These are phyloP conservation scores for Adansonia digitata DNA, from an alignment of 345 rosid species.

Conservation along the genomic window DNA sequence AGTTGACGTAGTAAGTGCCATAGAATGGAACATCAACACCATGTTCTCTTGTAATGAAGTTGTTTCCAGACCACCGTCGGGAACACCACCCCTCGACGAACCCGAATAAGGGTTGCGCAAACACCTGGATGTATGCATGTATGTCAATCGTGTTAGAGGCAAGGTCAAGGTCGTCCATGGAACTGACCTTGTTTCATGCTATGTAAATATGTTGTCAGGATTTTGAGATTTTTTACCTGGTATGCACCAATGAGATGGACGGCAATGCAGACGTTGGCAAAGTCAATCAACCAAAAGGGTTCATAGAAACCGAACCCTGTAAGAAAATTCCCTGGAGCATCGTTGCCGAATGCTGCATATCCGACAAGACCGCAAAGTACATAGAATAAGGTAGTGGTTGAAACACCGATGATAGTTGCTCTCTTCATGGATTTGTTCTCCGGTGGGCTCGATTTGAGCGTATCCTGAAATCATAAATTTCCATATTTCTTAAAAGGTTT, in stretches of 20 bases:
- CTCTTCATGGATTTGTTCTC: slow-evolving; percentile 68
- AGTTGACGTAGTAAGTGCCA: slow-evolving; percentile 45
- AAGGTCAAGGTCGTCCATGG: background rate
- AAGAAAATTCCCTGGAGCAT: slow-evolving; percentile 80
- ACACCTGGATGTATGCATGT: slow-evolving; percentile 39
- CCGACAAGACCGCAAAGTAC: slow-evolving; percentile 70
- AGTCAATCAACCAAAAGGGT: slow-evolving; percentile 78
- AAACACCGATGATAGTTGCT: slow-evolving; percentile 48
- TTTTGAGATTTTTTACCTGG: slow-evolving; percentile 25
- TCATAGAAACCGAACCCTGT: slow-evolving; percentile 87
- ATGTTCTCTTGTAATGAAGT: slow-evolving; percentile 50
- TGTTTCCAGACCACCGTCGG: slow-evolving; percentile 53
- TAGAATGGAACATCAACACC: slow-evolving; percentile 31
- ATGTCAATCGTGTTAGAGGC: background rate
- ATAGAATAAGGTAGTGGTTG: slow-evolving; percentile 68
- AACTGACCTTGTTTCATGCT: too few species aligned
- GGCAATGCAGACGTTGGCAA: slow-evolving; percentile 80
- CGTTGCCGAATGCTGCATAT: slow-evolving; percentile 81
- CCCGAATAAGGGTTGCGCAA: slow-evolving; percentile 59
- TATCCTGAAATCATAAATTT: slow-evolving; percentile 34
- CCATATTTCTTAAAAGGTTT: too few species aligned
- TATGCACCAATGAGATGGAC: slow-evolving; percentile 80
- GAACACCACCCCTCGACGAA: slow-evolving; percentile 50
- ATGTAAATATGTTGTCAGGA: background rate
- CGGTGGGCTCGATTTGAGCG: slow-evolving; percentile 55